A percentile compares a stretch with the other conserved stretches of the same genome.
phyloP scores from a whole-genome alignment of 2,329 filamentous ascomycete genomes.

The Pseudocercospora vitis region DNA sequence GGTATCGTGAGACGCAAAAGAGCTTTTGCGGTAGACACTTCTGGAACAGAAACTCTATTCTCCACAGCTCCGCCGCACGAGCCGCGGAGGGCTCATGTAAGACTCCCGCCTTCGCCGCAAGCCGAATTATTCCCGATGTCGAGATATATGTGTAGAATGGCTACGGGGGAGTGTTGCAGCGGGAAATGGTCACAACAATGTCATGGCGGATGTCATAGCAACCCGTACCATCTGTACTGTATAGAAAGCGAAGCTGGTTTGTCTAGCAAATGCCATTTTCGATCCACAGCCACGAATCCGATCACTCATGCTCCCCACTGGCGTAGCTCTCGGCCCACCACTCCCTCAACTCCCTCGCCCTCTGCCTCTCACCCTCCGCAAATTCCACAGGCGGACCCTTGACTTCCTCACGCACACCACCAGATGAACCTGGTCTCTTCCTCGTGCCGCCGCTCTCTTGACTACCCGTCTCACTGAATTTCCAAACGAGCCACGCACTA shows the following conservation, averaged over 20 bases:
- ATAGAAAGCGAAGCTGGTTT: neutral
- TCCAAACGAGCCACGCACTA: slow-evolving; percentile 52
- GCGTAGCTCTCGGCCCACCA: slow-evolving; percentile 39
- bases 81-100: neutral
- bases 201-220: no score
- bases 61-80: neutral
- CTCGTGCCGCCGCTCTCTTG: slow-evolving; percentile 22
- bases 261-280: neutral
- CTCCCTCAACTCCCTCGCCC: slow-evolving; percentile 42
- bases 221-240: no score
- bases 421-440: slow-evolving; percentile 17
- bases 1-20: slow-evolving; percentile 6
- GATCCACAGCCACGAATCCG: neutral
- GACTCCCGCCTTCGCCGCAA: neutral
- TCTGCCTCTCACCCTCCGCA: slow-evolving; percentile 46
- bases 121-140: neutral
- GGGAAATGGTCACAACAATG: no score
- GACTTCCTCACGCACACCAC: slow-evolving; percentile 42
- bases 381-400: slow-evolving; percentile 50
- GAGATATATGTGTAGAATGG: no score
- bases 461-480: slow-evolving; percentile 31
- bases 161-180: no score
- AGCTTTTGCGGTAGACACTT: slow-evolving; percentile 7
- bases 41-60: slow-evolving; percentile 2
- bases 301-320: neutral